phyloP scores from a whole-genome alignment of 768 basidiomycete species.

The Pleurotus salmoneostramineus region DNA sequence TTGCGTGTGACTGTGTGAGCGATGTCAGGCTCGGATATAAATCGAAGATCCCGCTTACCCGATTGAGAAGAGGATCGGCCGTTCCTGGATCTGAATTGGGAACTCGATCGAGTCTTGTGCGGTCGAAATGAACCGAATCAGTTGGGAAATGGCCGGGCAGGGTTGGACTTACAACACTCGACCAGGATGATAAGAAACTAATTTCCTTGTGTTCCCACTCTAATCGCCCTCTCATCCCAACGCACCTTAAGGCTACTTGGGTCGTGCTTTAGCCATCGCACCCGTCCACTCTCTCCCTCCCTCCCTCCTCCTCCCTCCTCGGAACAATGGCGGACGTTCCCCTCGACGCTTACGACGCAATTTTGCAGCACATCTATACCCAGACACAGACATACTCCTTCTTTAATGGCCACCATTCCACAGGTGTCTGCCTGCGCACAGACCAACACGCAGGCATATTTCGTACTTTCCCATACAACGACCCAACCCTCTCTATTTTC shows the following conservation, averaged over 20 bases:
- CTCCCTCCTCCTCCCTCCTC: neutral
- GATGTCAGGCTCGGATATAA: neutral
- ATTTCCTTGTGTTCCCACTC: neutral
- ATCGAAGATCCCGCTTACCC: neutral
- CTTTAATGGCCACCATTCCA: conserved; percentile 26
- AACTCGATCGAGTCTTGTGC: conserved; percentile 2
- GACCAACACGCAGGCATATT: conserved; percentile 43
- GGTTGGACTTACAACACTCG: neutral
- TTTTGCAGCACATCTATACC: conserved; percentile 74
- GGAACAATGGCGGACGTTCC: conserved; percentile 5
- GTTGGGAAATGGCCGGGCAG: neutral
- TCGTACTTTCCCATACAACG: conserved; percentile 87
- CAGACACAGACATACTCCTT: conserved; percentile 43
- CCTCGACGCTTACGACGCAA: conserved; percentile 67
- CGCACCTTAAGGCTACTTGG: neutral
- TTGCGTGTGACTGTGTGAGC: neutral
- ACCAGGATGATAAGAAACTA: neutral
- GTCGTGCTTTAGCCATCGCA: neutral
- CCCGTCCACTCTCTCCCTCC: conserved; percentile 1
- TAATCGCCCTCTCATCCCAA: neutral
- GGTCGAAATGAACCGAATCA: neutral
- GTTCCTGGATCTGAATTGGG: conserved; percentile 3
- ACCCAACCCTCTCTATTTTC: conserved; percentile 67
- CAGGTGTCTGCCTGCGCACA: conserved; percentile 72
- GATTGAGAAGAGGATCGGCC: neutral